Evolutionary conservation across 2,329 filamentous ascomycete species (phyloP), one percentile per base, ranked within the genome.

Genomic region (Cordyceps pruinosa): DNA sequence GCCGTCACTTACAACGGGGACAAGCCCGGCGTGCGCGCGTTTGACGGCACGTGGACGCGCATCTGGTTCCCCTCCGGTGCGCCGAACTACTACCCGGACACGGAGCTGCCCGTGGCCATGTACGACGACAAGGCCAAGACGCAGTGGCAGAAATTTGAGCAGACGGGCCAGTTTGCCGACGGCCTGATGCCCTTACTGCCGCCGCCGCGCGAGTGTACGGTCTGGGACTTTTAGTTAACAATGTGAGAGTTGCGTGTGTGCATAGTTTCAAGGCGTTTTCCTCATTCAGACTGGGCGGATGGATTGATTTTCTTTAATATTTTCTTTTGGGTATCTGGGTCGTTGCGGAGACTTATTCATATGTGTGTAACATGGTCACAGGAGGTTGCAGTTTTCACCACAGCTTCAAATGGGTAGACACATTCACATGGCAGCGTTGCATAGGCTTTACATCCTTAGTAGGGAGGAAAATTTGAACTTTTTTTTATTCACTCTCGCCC

Each of bases 1-100:
- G 76, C 76, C 0, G 85, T 90, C 0, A 69, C 73, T 1, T 89
- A 89, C 68, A 49, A 26, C 2, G 77, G 81, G 7, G 66, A 63
- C 4, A 67, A 71, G 7, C 80, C 85, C 0, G 82, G 74, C 53
- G 74, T 76, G 62, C 77, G 61, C 60, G 80, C 70, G 23, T 71
- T 73, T 37, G 80, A 85, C 63, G 80, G 83, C 34, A 77, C 72
- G 1, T 83, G 80, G 74, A 76, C 80, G 51, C 84, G 81, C 62
- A 85, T 93, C 49, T 89, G 87, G 79, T 91, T 89, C 67, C 87
- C 88, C 0, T 75, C 85, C 46, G 90, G 89, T 0, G 78, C 86
- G 23, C 88, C 87, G 1, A 69, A 70, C 7, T 84, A 84, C 60
- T 82, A 81, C 52, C 78, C 78, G 61, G 81, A 87, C 61, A 87